Evolutionary conservation across 441 rosid genomes (phyloP).

Genomic region (Bruguiera hainesii): DNA sequence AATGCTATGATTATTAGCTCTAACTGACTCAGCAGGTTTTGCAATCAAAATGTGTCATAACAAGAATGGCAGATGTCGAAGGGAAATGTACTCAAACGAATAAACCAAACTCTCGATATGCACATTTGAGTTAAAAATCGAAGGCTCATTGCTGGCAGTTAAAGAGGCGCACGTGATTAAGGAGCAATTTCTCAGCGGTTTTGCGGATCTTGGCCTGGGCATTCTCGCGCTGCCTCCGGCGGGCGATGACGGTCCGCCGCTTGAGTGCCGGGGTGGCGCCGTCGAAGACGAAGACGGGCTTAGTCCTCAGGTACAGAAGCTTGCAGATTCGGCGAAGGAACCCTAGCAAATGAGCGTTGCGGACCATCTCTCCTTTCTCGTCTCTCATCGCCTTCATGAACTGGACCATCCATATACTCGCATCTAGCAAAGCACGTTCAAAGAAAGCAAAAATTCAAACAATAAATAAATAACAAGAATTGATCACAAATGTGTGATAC

Average conservation of each 20-base stretch:
- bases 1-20: too few species aligned
- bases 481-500: too few species aligned
- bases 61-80: background rate
- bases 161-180: conserved; percentile 51
- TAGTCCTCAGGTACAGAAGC: conserved; percentile 69
- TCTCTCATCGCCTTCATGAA: conserved; percentile 99
- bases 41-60: too few species aligned
- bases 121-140: too few species aligned
- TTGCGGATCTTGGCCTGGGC: conserved; percentile 93
- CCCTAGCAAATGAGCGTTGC: conserved; percentile 87
- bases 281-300: conserved; percentile 92
- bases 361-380: conserved; percentile 91
- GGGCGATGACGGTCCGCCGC: conserved; percentile 91
- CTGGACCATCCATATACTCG: conserved; percentile 97
- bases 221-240: conserved; percentile 86
- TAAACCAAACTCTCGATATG: background rate
- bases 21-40: too few species aligned
- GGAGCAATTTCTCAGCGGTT: conserved; percentile 90
- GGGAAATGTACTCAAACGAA: background rate
- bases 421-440: conserved; percentile 44
- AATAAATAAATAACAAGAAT: background rate
- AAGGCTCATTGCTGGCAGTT: too few species aligned
- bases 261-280: conserved; percentile 93
- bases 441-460: background rate
- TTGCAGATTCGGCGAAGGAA: conserved; percentile 92